Conservation (phyloP, 164 flowering plant genomes). For the Amborella trichopoda region DNA sequence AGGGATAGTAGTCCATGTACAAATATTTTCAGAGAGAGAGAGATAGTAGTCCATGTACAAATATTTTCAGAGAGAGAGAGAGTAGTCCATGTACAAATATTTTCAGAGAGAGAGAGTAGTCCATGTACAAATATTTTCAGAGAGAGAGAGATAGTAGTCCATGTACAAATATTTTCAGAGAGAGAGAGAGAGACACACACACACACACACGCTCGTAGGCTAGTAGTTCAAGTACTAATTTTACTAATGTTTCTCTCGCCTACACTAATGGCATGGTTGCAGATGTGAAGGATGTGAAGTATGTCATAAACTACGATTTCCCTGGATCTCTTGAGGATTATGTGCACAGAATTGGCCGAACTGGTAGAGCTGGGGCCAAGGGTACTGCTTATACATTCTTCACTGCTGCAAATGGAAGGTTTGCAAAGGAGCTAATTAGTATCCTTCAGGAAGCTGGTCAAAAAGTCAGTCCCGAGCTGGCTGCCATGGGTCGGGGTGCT, state of each 20-base stretch:
- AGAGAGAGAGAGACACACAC: too few species aligned
- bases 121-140: too few species aligned
- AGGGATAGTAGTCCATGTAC: too few species aligned
- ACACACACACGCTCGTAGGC: too few species aligned
- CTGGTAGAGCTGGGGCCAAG: conserved; percentile 94
- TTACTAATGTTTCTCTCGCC: background rate
- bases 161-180: too few species aligned
- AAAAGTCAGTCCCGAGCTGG: conserved; percentile 75
- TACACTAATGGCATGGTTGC: conserved; percentile 9
- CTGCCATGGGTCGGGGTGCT: conserved; percentile 88
- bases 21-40: too few species aligned
- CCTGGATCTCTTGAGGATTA: conserved; percentile 96
- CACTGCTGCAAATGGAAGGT: conserved; percentile 93
- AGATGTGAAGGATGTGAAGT: conserved; percentile 98
- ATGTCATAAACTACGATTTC: conserved; percentile 86
- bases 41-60: too few species aligned
- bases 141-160: too few species aligned
- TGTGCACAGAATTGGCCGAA: conserved; percentile 94
- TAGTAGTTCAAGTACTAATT: background rate
- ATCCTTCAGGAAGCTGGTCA: conserved; percentile 97
- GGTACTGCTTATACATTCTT: conserved; percentile 95
- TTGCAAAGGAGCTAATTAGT: conserved; percentile 81
- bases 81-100: too few species aligned
- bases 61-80: too few species aligned
- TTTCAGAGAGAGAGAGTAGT: too few species aligned